Evolutionary conservation across 1,139 yeast species (phyloP), one percentile per base, ranked within the genome.

Genomic region (Suhomyces coccinellae): DNA sequence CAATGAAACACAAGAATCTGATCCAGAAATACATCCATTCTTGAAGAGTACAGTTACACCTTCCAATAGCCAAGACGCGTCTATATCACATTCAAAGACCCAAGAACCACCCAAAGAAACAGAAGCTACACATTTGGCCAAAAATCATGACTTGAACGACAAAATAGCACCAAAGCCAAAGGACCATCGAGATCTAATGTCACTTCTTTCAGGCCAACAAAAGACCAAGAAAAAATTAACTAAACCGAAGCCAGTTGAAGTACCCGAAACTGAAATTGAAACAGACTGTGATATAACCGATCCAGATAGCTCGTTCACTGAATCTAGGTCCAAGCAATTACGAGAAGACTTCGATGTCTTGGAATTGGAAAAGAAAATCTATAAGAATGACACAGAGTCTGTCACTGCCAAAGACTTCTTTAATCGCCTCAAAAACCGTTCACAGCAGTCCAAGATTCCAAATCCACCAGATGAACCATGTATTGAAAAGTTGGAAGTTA

Each of bases 341-440:
- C 47, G 48, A 17, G 51, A 51, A 24, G 65, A 60, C n/a, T 45
- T 51, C 22, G 62, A 60, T 17, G 45, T 67, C 11, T 45, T 55
- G 12, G 74, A 68, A 29, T 51, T 72, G 13, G 77, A 74, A 49
- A 57, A 59, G 49, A 68, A 67, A 52, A 59, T 71, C 13, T 62
- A 47, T 46, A 55, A 57, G 1, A 42, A 52, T 7, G 53, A 57
- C 4, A 40, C 51, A 0, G 59, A 59, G 36, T 45, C 68, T 0
- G 61, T 67, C 0, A 58, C 70, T 8, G 66, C 75, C 1, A 68
- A 56, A 44, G 70, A 71, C 34, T 52, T 72, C 22, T 59, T 71
- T 30, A 47, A 55, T 12, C 53, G 62, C 12, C 53, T 58, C 35
- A 59, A 55, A 29, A 41, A 45, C 13, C 36, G 33, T 11, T 17